phyloP scores from a whole-genome alignment of 2,329 filamentous ascomycete genomes.

The Colletotrichum kahawae region DNA sequence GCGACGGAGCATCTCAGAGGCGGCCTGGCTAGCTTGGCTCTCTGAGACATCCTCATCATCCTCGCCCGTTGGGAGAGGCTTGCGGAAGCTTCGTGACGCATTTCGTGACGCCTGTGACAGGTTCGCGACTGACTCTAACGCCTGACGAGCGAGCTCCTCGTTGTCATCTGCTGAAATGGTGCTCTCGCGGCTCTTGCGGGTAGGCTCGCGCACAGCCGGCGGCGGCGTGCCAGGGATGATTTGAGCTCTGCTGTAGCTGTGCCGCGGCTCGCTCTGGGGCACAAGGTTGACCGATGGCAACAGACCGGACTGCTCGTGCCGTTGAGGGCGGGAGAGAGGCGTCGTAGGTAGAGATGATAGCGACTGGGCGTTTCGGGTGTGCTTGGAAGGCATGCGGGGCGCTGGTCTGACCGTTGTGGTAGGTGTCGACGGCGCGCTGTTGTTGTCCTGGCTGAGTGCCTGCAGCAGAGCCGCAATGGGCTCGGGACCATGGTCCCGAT shows the following conservation, averaged over 20 bases:
- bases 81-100: constrained; percentile 13
- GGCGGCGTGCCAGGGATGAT: constrained; percentile 44
- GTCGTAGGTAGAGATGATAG: constrained; percentile 85
- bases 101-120: constrained; percentile 34
- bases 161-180: constrained; percentile 77
- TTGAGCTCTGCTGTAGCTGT: constrained; percentile 45
- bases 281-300: constrained; percentile 68
- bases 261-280: constrained; percentile 61
- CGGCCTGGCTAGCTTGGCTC: constrained; percentile 79
- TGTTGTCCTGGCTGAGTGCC: constrained; percentile 78
- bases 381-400: constrained; percentile 60
- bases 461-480: constrained; percentile 82
- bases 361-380: constrained; percentile 79
- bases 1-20: constrained; percentile 74
- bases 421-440: constrained; percentile 77
- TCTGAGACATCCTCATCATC: constrained; percentile 70
- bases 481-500: constrained; percentile 60
- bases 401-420: constrained; percentile 49
- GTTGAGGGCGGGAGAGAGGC: constrained; percentile 58
- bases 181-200: constrained; percentile 79
- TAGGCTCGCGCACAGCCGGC: constrained; percentile 53
- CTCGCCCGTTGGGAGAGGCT: constrained; percentile 24
- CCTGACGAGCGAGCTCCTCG: constrained; percentile 61
- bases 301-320: constrained; percentile 54
- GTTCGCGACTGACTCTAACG: constrained; percentile 58